Evolutionary conservation across 495 filamentous ascomycete species (phyloP), one percentile per base, ranked within the genome.

Genomic region (Aspergillus heteromorphus): DNA sequence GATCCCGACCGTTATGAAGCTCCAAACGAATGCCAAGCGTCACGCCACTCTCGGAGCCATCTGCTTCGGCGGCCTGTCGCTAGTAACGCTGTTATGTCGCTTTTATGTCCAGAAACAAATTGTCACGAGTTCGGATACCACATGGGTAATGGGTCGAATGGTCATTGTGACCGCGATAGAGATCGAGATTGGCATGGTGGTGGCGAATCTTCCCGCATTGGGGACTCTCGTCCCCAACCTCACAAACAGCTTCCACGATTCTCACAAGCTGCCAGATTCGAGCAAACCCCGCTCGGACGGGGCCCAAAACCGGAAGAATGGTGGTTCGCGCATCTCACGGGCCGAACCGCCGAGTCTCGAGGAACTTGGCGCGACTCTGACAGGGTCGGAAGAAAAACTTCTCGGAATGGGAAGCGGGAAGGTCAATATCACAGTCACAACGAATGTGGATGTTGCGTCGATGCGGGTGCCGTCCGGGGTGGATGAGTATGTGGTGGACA

Each of bases 91-190:
- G 14, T 30, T 52, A 7, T 48, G 48, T 30, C 65, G 65, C 23
- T 52, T 67, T 31, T 54, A 55, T 38, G 49, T 66, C 27, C 64
- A 64, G 13, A 40, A 51, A 27, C 52, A 62, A 40, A 54, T 68
- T 27, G 47, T 53, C 51, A 17, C 17, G 10, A 50, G 53, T 19
- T 49, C 61, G 10, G 64, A 71, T 40, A 56, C 58, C 17, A 49
- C 61, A 40, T 71, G 55, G 40, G 48, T 62, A 25, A 51, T 71
- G n/a, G 67, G 65, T 1, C 61, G 66, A 54, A 66, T 68, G 59
- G 57, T 71, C 31, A 67, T 68, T 16, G 56, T 68, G 38, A 60
- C 65, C 4, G 54, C 57, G 4, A 47, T 66, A 49, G 67, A 71
- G 48, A 57, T 71, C 27, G 42, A 65, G 30, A 45, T 65, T 19